Base-by-base conservation (phyloP, 495 filamentous ascomycete genomes). In the Penicillium nucicola region DNA sequence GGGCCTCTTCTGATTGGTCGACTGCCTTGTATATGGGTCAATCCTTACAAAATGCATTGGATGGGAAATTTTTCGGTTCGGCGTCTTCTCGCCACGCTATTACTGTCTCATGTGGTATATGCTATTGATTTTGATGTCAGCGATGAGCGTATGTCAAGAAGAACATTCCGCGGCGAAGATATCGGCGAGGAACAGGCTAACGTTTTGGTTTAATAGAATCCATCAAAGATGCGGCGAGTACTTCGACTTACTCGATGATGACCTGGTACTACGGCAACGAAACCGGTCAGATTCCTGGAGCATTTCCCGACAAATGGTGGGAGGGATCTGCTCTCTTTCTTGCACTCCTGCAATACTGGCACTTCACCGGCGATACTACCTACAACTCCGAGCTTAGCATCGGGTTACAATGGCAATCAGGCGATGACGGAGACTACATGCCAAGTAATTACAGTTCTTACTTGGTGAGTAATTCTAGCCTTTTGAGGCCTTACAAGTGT, bases 241-340 rank as follows among this genome's bases (percentile, higher is more conserved):
- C 75, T 28, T 67, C 82, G 45, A 76, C 80, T 5, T 69, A 80
- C 44, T 84, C 84, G 45, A 81, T 89, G 71, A 85, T 90, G 77
- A 74, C 71, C 34, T 86, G 83, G 61, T 91, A 91, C 56, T 67
- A 74, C 20, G 85, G 85, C 17, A 78, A 88, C 50, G 56, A 82
- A 53, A 78, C 83, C 2, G 86, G 86, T 34, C 68, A 77, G 19
- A 81, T 77, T 22, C 78, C 83, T 3, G 84, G 84, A 22, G 65
- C 83, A 7, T 75, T 86, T 51, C 73, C 72, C 41, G 61, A 60
- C 22, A 80, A 79, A 31, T 90, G 89, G 89, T 92, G 89, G 89
- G 86, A 92, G 67, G 84, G 75, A n/a, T 81, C 84, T 13, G 85
- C 85, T 40, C 77, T 81, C 38, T 81, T 78, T 42, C 62, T 74